A percentile compares a stretch with the other conserved stretches of the same genome.
Conservation (phyloP, 306 rosid species). For the Citrullus colocynthis region DNA sequence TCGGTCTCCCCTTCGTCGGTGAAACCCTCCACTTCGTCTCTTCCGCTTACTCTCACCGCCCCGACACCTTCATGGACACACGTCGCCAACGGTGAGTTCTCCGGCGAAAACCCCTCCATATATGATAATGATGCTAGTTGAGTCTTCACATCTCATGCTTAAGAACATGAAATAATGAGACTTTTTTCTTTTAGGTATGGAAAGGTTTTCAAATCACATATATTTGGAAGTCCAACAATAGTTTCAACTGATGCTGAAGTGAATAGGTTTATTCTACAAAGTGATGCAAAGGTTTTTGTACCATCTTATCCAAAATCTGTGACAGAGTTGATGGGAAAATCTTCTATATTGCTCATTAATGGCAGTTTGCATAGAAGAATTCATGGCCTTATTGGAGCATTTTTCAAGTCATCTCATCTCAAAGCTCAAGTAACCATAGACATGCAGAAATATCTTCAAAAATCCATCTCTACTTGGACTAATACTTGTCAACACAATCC, state of each 20-base stretch:
- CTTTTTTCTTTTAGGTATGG: constrained; percentile 40
- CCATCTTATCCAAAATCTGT: constrained; percentile 83
- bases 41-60: constrained; percentile 67
- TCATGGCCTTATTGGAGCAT: constrained; percentile 82
- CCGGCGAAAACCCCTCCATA: no score
- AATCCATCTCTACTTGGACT: not conserved
- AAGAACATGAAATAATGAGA: not conserved
- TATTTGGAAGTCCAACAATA: constrained; percentile 81
- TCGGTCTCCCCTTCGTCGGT: constrained; percentile 69
- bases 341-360: constrained; percentile 63
- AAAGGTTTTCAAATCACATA: constrained; percentile 66
- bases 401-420: constrained; percentile 43
- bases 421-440: not conserved
- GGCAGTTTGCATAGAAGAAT: constrained; percentile 72
- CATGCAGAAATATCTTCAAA: not conserved
- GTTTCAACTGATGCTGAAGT: constrained; percentile 76
- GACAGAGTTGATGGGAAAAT: constrained; percentile 68
- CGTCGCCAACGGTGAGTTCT: constrained; percentile 10
- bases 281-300: constrained; percentile 77
- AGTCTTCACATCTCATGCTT: no score
- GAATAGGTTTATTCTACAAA: constrained; percentile 69
- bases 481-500: not conserved
- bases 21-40: constrained; percentile 77
- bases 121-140: no score
- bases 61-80: constrained; percentile 74